Evolutionary conservation across 352 stramenopile species (phyloP), one percentile per base, ranked within the genome.

Genomic region (Pythium dissotocum): DNA sequence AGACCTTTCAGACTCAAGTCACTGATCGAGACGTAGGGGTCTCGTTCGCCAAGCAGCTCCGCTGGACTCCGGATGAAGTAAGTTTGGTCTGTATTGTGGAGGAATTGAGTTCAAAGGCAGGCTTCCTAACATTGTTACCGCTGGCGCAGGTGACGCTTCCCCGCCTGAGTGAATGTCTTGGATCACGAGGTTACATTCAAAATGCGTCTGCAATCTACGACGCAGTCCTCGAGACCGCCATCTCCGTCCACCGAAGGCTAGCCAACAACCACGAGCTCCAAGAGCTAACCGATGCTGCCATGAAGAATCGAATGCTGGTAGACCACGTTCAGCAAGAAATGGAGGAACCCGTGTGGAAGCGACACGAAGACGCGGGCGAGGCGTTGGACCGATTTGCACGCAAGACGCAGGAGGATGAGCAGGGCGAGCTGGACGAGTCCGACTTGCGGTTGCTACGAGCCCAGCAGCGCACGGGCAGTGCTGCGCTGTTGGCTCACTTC

Each of bases 391-490:
- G 51, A 1, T 63, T 71, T 28, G 48, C 52, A 32, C 40, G 63
- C n/a, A 52, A 54, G 44, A 8, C 71, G 8, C 46, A 56, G 5
- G 63, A 71, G 42, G 58, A 75, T 16, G 69, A 71, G 28, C 59
- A 60, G 16, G 59, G 59, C 12, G 63, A 75, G 16, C 6, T 71
- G 6, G 69, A 75, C 33, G 12, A 62, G 6, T 42, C 60, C 36
- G 69, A 75, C 32, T 6, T 71, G 18, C 42, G 44, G n/a, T 13
- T 75, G 28, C 42, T 75, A 7, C 33, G 26, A 2, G 52, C 63
- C 16, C 63, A 69, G 16, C 69, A 71, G 8, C 63, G 69, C 6
- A 44, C 28, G 8, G 24, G 57, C 10, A 57, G 9, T 5, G 14
- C 0, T 12, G 14, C 30, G 2, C 18, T 75, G 4, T 3, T 32